Base-by-base conservation (phyloP, 768 basidiomycete species). In the Russula virescens region DNA sequence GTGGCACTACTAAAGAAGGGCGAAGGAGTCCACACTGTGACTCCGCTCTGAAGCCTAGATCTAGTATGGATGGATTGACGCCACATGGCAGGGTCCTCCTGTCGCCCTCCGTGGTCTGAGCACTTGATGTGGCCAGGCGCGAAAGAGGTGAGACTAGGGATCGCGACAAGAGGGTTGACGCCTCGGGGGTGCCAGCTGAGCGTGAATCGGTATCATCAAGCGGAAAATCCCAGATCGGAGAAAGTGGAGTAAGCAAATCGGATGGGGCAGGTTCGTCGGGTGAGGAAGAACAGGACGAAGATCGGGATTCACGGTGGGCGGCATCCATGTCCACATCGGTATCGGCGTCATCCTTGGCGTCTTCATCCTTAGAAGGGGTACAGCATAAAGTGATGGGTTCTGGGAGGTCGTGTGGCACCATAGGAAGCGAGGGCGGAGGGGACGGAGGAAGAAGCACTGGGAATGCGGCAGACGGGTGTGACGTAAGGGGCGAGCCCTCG, bases 371-470 rank as follows among this genome's bases (percentile, higher is more conserved):
- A 53, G 34, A 26, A 34, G 34, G 63, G n/a, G 40, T 49, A 38
- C 26, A 60, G 46, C 34, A 35, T 55, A 46, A 31, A 34, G 50
- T 31, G 11, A 38, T 9, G 46, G 61, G 50, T 53, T 54, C 64
- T 10, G 64, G 64, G 50, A 65, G 64, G 23, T 55, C 48, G n/a
- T 65, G 64, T 56, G 55, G 60, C 46, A 57, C 55, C 55, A 66
- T 58, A 40, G 64, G 58, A 60, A 66, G 46, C 31, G 66, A 62
- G 64, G 64, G 53, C 56, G 65, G 65, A 53, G 66, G 66, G 56
- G 66, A 66, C 14, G 49, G 66, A 45, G 56, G 66, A 35, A 66
- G 49, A 54, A 66, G 50, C 49, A 58, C 38, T 59, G 61, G 55
- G 45, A 18, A 4, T 4, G 3, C 40, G 26, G 38, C 40, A 34